Conservation (phyloP, 495 filamentous ascomycete genomes). For the Podospora pseudopauciseta region DNA sequence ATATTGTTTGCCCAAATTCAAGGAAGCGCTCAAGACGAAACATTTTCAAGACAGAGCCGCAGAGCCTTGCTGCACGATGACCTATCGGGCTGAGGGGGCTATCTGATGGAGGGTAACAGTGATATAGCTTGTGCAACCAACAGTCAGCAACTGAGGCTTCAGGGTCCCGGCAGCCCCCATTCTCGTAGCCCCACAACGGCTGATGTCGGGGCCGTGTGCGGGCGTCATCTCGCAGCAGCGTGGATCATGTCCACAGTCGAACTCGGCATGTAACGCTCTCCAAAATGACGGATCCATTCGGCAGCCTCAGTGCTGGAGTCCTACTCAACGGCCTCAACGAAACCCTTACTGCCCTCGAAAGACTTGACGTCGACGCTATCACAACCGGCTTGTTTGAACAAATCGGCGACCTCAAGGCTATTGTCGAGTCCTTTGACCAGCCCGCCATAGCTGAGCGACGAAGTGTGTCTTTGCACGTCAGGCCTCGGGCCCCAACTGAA, state of each 20-base stretch:
- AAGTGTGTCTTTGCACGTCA: not conserved
- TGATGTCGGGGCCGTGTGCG: no score
- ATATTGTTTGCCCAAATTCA: no score
- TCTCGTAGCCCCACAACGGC: no score
- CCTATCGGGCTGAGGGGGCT: no score
- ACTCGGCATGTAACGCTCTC: not conserved
- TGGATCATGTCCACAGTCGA: not conserved
- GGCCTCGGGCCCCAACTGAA: not conserved
- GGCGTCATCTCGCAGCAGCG: not conserved
- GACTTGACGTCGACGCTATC: not conserved
- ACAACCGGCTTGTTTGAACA: constrained; percentile 8
- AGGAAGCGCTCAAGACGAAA: no score
- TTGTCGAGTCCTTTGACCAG: not conserved
- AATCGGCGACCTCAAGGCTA: constrained; percentile 3
- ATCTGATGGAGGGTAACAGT: not conserved
- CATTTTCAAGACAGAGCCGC: no score
- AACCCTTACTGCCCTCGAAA: not conserved
- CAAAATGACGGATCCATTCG: not conserved
- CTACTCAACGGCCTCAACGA: not conserved
- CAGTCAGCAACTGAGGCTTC: not conserved
- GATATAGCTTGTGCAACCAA: not conserved
- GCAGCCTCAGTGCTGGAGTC: not conserved
- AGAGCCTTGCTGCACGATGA: no score
- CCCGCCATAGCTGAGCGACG: not conserved
- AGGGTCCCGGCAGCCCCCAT: not conserved